Percentiles rank a stretch among this genome's conserved stretches.
Conservation (phyloP, 305 asterid species). For the Solanum hybrid region DNA sequence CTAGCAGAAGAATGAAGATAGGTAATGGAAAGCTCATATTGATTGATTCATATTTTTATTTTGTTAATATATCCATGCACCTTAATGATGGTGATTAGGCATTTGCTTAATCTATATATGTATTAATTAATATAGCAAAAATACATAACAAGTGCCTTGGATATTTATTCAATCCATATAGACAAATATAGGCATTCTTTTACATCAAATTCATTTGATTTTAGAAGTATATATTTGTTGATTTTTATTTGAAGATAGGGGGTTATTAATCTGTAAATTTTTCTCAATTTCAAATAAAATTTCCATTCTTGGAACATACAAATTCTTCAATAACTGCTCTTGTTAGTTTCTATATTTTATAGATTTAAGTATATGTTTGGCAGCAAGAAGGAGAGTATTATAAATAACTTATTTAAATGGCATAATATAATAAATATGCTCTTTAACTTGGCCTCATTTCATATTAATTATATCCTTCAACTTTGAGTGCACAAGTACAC, state of each 20-base stretch:
- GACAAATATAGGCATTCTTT: not conserved
- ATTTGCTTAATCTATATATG: not conserved
- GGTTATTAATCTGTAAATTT: not conserved
- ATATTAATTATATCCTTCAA: not conserved
- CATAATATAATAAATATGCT: too few species aligned
- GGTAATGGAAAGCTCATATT: not conserved
- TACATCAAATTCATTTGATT: not conserved
- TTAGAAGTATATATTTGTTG: not conserved
- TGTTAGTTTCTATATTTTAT: not conserved
- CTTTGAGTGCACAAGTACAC: not conserved
- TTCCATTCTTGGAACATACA: not conserved
- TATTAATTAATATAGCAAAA: not conserved
- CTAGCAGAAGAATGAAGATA: not conserved
- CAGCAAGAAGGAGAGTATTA: not conserved
- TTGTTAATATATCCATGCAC: not conserved
- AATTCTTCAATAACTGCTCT: not conserved
- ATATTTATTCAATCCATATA: not conserved
- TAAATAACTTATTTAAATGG: not conserved
- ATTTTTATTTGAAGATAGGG: not conserved
- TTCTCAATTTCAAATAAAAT: not conserved
- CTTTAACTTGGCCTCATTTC: not conserved
- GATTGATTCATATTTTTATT: not conserved
- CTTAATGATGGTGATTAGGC: not conserved
- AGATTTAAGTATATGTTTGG: not conserved
- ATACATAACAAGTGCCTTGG: not conserved